Evolutionary conservation across 768 basidiomycete species (phyloP).

Genomic region (Trichaptum fuscoviolaceum): DNA sequence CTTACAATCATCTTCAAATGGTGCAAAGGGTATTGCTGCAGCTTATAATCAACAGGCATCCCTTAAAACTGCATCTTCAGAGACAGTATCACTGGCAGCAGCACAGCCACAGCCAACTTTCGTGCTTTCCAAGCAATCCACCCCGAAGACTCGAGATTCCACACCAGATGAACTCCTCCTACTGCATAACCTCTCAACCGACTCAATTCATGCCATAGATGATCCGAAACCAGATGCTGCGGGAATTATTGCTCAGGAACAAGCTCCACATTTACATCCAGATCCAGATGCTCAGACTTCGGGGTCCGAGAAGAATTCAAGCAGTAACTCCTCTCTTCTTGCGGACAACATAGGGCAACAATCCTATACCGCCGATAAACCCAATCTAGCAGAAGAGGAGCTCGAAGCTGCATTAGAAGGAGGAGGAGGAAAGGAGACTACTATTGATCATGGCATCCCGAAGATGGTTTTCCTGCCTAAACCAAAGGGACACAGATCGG

Average conservation of each 20-base stretch:
- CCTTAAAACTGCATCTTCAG: neutral
- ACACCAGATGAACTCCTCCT: neutral
- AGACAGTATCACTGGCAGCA: neutral
- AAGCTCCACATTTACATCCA: neutral
- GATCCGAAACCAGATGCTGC: neutral
- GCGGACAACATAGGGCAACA: neutral
- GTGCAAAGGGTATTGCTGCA: neutral
- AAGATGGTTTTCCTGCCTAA: neutral
- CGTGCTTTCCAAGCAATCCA: neutral
- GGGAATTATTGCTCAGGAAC: neutral
- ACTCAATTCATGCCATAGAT: neutral
- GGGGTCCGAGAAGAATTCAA: neutral
- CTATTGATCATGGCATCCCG: neutral
- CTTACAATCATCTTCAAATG: neutral
- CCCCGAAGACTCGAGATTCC: neutral
- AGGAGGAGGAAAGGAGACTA: neutral
- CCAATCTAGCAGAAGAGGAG: neutral
- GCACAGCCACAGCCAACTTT: neutral
- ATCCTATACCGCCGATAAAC: neutral
- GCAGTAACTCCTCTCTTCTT: neutral
- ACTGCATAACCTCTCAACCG: neutral
- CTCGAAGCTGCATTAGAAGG: neutral
- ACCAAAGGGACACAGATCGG: neutral
- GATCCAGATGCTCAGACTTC: neutral
- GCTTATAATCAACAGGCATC: neutral